These are phyloP conservation scores for Spathaspora arborariae DNA, from an alignment of 805 yeast species.

Conservation along the genomic window DNA sequence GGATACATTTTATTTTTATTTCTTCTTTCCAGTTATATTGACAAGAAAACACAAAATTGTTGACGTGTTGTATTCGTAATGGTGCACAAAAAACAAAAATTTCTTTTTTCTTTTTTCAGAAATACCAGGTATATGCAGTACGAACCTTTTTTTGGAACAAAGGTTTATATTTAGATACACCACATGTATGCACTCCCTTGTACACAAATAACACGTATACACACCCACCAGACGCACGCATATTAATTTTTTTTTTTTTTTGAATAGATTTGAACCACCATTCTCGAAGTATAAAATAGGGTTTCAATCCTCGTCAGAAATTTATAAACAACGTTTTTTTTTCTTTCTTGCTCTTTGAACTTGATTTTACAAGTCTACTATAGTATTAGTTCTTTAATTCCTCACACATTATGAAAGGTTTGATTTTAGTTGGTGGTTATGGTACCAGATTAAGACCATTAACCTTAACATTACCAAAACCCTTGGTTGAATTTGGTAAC, in stretches of 20 bases:
- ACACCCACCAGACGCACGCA: background rate
- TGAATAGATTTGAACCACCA: background rate
- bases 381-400: too few species aligned
- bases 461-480: constrained; percentile 92
- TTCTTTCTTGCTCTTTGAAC: constrained; percentile 5
- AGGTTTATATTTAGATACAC: background rate
- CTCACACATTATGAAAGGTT: constrained; percentile 84
- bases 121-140: background rate
- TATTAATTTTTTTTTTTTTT: background rate
- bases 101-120: background rate
- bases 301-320: background rate
- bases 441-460: constrained; percentile 99
- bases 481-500: constrained; percentile 96
- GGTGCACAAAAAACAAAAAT: background rate
- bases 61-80: background rate
- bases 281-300: background rate
- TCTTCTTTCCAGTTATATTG: background rate
- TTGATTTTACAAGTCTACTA: background rate
- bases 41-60: background rate
- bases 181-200: background rate
- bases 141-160: background rate
- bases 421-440: constrained; percentile 98
- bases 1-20: background rate
- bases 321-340: background rate
- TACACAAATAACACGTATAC: background rate